Evolutionary conservation across 495 filamentous ascomycete genomes (phyloP), one percentile per base, ranked within the genome.

Genomic region (Rhizodiscina lignyota): DNA sequence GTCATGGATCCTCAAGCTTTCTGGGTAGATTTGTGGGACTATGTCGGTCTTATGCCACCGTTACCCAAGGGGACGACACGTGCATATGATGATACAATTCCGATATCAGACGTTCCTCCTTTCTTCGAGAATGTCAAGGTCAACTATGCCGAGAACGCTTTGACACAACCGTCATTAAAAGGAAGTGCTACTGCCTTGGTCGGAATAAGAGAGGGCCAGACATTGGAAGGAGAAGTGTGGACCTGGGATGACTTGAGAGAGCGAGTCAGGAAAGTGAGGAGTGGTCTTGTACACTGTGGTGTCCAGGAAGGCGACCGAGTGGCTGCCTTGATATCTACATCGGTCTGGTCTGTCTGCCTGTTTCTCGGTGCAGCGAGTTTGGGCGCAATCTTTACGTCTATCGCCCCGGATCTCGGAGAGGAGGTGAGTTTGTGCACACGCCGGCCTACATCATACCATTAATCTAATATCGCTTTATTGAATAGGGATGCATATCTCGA

Each of bases 141-240:
- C 37, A 94, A 94, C 50, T 93, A 92, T 53, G 83, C 85, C 16
- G 81, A 93, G 60, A 94, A 94, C 54, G 64, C 93, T 21, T 68
- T 94, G 4, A 91, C 72, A 50, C 84, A 85, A 4, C 56, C 62
- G 11, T 63, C 62, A n/a, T n/a, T n/a, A n/a, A n/a, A n/a, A 29
- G 51, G 65, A 15, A 70, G 72, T 18, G 58, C 70, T 40, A 68
- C 74, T 32, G 59, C 71, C 36, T 52, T 55, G 2, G 46, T 64
- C 16, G 83, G 81, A 17, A 60, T 86, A 17, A 74, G 87, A 44
- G 75, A 72, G 24, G 81, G 65, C 4, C 85, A 79, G 8, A 83
- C 89, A 55, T 67, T 64, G 5, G 60, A 61, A 17, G 62, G 82
- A 21, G 68, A 77, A 46, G 61, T 63, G 31, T 61, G 84, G 36